phyloP scores from a whole-genome alignment of 2,329 filamentous ascomycete species.

The Esteya vermicola region DNA sequence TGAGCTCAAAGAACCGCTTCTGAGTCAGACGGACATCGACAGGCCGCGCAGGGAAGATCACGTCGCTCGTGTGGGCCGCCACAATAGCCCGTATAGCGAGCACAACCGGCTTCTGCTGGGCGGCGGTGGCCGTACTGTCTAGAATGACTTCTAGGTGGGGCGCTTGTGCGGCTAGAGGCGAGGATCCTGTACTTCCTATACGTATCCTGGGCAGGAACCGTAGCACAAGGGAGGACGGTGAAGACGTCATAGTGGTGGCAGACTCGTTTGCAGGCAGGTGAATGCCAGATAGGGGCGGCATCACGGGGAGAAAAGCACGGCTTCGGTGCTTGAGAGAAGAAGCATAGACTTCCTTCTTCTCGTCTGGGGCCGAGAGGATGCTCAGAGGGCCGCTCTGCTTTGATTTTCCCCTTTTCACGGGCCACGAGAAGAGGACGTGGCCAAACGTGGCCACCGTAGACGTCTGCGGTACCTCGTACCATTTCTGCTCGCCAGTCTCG shows the following conservation, averaged over 20 bases:
- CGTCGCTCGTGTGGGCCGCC: slow-evolving; percentile 23
- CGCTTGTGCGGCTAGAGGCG: slow-evolving; percentile 1
- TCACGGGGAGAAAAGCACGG: slow-evolving; percentile 24
- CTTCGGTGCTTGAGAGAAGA: not conserved
- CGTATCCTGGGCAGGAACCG: slow-evolving; percentile 27
- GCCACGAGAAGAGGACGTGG: slow-evolving; percentile 34
- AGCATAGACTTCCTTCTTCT: not conserved
- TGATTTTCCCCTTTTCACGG: too few species aligned
- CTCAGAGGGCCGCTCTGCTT: too few species aligned
- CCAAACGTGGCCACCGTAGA: slow-evolving; percentile 30
- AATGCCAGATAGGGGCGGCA: slow-evolving; percentile 33
- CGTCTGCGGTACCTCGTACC: not conserved
- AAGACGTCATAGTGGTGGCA: slow-evolving; percentile 10
- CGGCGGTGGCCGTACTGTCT: not conserved
- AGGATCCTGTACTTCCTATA: too few species aligned
- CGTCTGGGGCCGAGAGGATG: too few species aligned
- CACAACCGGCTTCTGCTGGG: not conserved
- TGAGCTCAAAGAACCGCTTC: slow-evolving; percentile 18
- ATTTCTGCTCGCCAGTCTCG: not conserved
- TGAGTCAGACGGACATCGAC: slow-evolving; percentile 35
- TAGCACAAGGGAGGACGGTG: slow-evolving; percentile 25
- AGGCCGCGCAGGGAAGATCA: slow-evolving; percentile 28
- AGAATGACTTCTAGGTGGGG: slow-evolving; percentile 24
- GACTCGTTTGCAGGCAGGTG: slow-evolving; percentile 18
- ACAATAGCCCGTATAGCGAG: slow-evolving; percentile 18